Evolutionary conservation across 306 rosid species (phyloP).

Genomic region (Luffa aegyptiaca): DNA sequence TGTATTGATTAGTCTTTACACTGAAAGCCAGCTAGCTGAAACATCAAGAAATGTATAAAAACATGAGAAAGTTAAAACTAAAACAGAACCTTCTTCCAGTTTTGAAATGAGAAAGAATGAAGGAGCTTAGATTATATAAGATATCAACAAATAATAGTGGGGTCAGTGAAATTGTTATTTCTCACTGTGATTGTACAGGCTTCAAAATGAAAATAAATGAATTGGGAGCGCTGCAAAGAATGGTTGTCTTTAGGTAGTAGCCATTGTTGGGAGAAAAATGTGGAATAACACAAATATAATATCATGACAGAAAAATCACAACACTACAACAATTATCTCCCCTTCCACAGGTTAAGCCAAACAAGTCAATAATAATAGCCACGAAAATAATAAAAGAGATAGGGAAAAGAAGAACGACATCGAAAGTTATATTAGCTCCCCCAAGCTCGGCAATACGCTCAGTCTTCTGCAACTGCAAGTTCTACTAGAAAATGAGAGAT

Average conservation of each 20-base stretch:
- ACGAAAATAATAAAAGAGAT: too few species aligned
- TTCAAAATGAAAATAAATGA: not conserved
- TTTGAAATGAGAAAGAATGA: not conserved
- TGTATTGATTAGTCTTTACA: slow-evolving; percentile 6
- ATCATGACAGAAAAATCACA: too few species aligned
- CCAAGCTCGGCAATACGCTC: too few species aligned
- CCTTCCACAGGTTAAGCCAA: too few species aligned
- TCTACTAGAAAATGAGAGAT: too few species aligned
- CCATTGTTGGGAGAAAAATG: not conserved
- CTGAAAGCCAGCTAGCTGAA: slow-evolving; percentile 18
- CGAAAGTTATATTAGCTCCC: too few species aligned
- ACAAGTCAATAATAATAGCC: not conserved
- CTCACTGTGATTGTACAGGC: not conserved
- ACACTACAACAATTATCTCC: too few species aligned
- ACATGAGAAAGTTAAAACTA: not conserved
- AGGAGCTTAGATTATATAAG: not conserved
- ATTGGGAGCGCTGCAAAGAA: not conserved
- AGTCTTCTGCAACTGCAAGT: too few species aligned
- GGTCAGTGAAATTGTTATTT: not conserved
- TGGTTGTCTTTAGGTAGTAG: not conserved
- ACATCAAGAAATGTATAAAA: not conserved
- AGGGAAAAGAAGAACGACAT: too few species aligned
- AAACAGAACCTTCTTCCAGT: not conserved
- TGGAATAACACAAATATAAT: too few species aligned
- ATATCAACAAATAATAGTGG: not conserved